Evolutionary conservation across 495 filamentous ascomycete species (phyloP).

Genomic region (Xylaria scruposa): DNA sequence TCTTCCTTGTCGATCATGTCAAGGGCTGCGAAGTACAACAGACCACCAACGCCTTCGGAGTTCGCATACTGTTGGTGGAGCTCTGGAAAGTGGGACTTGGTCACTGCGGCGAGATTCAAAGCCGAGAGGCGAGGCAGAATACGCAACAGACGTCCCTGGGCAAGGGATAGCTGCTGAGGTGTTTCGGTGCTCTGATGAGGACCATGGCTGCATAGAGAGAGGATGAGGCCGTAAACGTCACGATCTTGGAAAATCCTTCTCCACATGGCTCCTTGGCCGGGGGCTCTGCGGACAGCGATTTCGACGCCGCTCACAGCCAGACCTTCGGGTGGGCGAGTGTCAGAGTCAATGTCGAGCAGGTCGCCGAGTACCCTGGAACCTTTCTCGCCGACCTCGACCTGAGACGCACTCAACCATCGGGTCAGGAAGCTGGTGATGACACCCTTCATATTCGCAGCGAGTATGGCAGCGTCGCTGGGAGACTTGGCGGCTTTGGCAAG

Average conservation of each 20-base stretch:
- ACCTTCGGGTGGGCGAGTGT: constrained; percentile 54
- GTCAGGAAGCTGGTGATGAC: constrained; percentile 67
- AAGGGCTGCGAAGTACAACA: constrained; percentile 76
- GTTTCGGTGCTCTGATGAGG: constrained; percentile 48
- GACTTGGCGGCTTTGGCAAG: constrained; percentile 71
- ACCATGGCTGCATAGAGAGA: constrained; percentile 62
- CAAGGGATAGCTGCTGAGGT: constrained; percentile 72
- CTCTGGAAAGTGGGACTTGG: constrained; percentile 62
- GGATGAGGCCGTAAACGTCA: constrained; percentile 69
- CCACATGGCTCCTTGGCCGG: constrained; percentile 76
- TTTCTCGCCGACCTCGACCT: constrained; percentile 76
- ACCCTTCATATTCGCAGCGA: constrained; percentile 65
- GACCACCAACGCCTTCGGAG: constrained; percentile 52
- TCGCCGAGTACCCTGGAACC: constrained; percentile 70
- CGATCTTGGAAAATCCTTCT: constrained; percentile 70
- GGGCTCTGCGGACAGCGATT: constrained; percentile 44
- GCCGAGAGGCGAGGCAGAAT: constrained; percentile 71
- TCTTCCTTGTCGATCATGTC: constrained; percentile 79
- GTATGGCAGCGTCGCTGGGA: constrained; percentile 68
- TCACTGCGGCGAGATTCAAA: constrained; percentile 68
- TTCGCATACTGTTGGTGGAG: constrained; percentile 62
- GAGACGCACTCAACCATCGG: constrained; percentile 73
- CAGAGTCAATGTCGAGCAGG: constrained; percentile 72
- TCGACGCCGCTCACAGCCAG: constrained; percentile 38
- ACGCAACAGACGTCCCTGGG: constrained; percentile 77